Evolutionary conservation across 169 alveolate species (phyloP).

Genomic region (Plasmodium gonderi): DNA sequence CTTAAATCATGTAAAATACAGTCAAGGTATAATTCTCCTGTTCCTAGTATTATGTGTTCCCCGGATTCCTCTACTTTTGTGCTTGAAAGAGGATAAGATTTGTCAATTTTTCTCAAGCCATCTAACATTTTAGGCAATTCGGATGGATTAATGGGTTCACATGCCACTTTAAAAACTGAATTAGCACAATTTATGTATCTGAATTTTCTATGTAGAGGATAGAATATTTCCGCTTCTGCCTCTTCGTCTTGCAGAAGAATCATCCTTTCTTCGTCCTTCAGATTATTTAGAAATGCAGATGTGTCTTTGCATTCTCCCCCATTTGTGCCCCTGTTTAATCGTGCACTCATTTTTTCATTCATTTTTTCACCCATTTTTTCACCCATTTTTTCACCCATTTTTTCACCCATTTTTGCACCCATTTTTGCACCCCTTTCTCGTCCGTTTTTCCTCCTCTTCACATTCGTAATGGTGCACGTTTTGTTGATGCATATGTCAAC

Average conservation of each 20-base stretch:
- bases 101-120: slow-evolving; percentile 95
- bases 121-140: slow-evolving; percentile 99
- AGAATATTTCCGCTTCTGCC: slow-evolving; percentile 88
- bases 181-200: slow-evolving; percentile 53
- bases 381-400: background rate
- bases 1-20: slow-evolving; percentile 98
- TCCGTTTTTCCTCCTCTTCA: background rate
- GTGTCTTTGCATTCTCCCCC: background rate
- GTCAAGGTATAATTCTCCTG: slow-evolving; percentile 99
- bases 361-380: background rate
- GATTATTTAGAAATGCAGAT: background rate
- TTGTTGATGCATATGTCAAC: slow-evolving; percentile 92
- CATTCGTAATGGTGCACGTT: slow-evolving; percentile 91
- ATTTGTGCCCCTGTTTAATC: background rate
- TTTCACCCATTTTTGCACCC: background rate
- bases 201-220: slow-evolving; percentile 84
- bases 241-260: slow-evolving; percentile 74
- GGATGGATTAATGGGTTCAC: slow-evolving; percentile 98
- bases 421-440: background rate
- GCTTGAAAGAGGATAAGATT: slow-evolving; percentile 93
- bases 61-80: slow-evolving; percentile 99
- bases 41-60: slow-evolving; percentile 97
- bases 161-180: slow-evolving; percentile 91
- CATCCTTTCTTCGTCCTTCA: background rate
- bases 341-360: background rate